Conservation (phyloP, 352 stramenopile genomes). For the Phytophthora pinifolia region DNA sequence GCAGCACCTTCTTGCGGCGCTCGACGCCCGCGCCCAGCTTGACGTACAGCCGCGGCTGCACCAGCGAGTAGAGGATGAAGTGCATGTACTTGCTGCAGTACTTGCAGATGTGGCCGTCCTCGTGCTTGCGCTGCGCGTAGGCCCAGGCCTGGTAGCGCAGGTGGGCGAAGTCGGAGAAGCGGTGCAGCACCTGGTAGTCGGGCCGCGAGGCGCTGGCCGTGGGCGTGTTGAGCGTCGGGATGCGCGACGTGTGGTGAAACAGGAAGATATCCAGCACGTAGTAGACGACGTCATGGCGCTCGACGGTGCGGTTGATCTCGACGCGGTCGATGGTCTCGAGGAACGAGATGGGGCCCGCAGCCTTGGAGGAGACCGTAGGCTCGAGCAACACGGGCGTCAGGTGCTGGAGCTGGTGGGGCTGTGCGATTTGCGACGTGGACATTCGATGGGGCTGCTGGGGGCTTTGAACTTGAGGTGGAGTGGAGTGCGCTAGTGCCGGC, state of each 20-base stretch:
- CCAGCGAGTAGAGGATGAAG: slow-evolving; percentile 50
- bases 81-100: slow-evolving; percentile 58
- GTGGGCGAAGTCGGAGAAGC: slow-evolving; percentile 48
- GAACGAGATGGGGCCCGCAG: slow-evolving; percentile 34
- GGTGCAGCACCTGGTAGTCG: slow-evolving; percentile 47
- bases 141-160: slow-evolving; percentile 44
- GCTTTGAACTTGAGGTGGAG: not conserved
- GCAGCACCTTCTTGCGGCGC: slow-evolving; percentile 42
- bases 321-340: slow-evolving; percentile 44
- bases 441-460: slow-evolving; percentile 9
- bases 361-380: slow-evolving; percentile 25
- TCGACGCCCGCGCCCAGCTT: slow-evolving; percentile 31
- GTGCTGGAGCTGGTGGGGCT: slow-evolving; percentile 44
- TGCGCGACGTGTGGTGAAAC: slow-evolving; percentile 50
- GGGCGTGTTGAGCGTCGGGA: slow-evolving; percentile 48
- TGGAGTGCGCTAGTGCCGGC: slow-evolving; percentile 1
- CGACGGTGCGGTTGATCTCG: slow-evolving; percentile 40
- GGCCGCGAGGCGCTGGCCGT: slow-evolving; percentile 26
- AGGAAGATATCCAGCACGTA: slow-evolving; percentile 63
- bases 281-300: slow-evolving; percentile 42
- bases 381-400: slow-evolving; percentile 62
- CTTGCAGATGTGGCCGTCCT: slow-evolving; percentile 33
- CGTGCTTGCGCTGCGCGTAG: slow-evolving; percentile 43
- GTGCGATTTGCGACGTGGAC: slow-evolving; percentile 30
- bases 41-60: slow-evolving; percentile 41